Conservation (phyloP, 1,284 basidiomycete species). For the Microbotryum scabiosae region DNA sequence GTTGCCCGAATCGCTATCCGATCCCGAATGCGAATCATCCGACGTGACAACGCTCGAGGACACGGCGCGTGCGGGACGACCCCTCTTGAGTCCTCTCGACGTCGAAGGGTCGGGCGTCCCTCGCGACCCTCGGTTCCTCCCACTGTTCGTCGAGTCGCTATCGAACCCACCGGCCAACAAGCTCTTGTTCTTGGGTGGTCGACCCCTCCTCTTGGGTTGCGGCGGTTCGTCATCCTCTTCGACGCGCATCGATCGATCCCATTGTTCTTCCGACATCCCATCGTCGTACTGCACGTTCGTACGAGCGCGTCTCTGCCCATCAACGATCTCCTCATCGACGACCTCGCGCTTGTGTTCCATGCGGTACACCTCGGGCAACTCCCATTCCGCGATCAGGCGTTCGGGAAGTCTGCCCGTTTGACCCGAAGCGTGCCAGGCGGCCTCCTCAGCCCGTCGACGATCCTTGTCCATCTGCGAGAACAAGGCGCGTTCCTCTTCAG, state of each 20-base stretch:
- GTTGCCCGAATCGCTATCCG: slow-evolving; percentile 18
- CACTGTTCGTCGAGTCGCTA: slow-evolving; percentile 5
- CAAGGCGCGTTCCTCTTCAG: slow-evolving; percentile 65
- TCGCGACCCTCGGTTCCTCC: not conserved
- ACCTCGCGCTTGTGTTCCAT: slow-evolving; percentile 58
- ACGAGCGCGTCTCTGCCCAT: slow-evolving; percentile 68
- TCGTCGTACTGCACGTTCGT: slow-evolving; percentile 88
- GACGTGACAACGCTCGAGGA: not conserved
- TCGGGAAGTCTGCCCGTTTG: slow-evolving; percentile 51
- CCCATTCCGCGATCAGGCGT: slow-evolving; percentile 74
- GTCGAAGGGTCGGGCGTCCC: no score
- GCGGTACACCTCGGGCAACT: slow-evolving; percentile 88
- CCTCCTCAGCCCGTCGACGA: slow-evolving; percentile 61
- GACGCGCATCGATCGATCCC: slow-evolving; percentile 46
- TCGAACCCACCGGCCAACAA: slow-evolving; percentile 4
- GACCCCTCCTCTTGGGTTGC: slow-evolving; percentile 7
- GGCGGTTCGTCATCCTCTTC: slow-evolving; percentile 23
- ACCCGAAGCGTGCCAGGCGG: slow-evolving; percentile 65
- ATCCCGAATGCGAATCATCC: not conserved
- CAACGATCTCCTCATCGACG: slow-evolving; percentile 49
- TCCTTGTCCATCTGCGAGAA: slow-evolving; percentile 82
- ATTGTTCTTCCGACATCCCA: slow-evolving; percentile 88
- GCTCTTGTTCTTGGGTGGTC: not conserved
- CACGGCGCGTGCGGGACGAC: not conserved
- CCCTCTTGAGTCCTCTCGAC: slow-evolving; percentile 1